Evolutionary conservation across 805 yeast genomes (phyloP), one percentile per base, ranked within the genome.

Genomic region (Metschnikowia reukaufii): DNA sequence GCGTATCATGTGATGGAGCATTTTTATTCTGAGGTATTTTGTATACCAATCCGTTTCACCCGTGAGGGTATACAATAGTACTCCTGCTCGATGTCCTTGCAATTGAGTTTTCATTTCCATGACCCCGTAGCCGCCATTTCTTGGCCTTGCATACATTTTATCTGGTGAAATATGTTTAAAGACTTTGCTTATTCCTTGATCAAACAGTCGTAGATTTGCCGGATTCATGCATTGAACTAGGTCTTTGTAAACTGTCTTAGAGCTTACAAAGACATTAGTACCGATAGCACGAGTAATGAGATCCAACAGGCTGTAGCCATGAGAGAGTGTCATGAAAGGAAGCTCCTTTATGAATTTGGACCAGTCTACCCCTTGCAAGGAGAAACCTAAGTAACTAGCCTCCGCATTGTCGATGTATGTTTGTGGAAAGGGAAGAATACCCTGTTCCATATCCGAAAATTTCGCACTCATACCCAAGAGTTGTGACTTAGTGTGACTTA

Each of bases 361-460:
- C 39, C 42, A 27, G 18, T 44, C 39, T 4, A 33, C 42, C 15
- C 36, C 39, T n/a, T 33, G n/a, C 4, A 42, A 20, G n/a, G 21
- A 9, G 19, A 43, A 18, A 13, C 41, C 41, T 15, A 36, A 25
- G 23, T 30, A 43, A 7, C 19, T 43, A 4, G 25, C 6, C 6
- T 36, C 37, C n/a, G 29, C 41, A 12, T 15, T 6, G 16, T 23
- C 9, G 7, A 43, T 2, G 31, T 20, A 18, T 8, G 19, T 10
- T 23, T 39, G 43, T 12, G 40, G 29, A 29, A n/a, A 39, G 13
- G 39, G 44, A 8, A 45, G 21, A 9, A 29, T 17, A 6, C 6
- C 13, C 17, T 45, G 48, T 3, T 13, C 15, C 4, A 16, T n/a
- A 5, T 6, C 10, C n/a, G 15, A 30, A 20, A 17, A 35, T 12